A percentile compares a stretch with the other conserved stretches of the same genome.
Conservation (phyloP, 352 stramenopile genomes). For the Elongisporangium anandrum region DNA sequence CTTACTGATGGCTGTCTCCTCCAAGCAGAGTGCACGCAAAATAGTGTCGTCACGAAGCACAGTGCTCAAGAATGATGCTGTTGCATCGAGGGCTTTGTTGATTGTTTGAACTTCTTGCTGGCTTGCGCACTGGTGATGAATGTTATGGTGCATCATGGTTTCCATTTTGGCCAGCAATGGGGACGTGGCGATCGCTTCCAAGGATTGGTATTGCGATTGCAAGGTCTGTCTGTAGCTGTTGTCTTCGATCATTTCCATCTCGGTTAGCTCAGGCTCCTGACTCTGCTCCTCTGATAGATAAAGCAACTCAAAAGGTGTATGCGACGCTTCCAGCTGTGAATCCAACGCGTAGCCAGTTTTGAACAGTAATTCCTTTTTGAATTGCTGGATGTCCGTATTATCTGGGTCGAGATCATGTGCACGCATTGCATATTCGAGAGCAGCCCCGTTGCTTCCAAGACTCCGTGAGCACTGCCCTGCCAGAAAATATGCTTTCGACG, state of each 20-base stretch:
- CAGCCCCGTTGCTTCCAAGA: constrained; percentile 25
- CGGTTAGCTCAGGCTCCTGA: too few relatives aligned
- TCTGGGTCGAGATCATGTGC: constrained; percentile 13
- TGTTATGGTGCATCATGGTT: constrained; percentile 44
- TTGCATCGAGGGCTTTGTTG: too few relatives aligned
- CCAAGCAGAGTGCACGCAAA: too few relatives aligned
- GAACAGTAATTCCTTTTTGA: background rate
- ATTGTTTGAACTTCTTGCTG: background rate
- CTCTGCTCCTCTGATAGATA: constrained; percentile 14
- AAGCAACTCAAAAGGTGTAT: constrained; percentile 2
- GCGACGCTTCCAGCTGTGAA: background rate
- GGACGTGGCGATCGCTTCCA: constrained; percentile 22
- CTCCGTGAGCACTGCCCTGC: constrained; percentile 34
- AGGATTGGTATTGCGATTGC: constrained; percentile 12
- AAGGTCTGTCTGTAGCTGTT: too few relatives aligned
- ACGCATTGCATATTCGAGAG: constrained; percentile 17
- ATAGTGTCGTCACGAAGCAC: too few relatives aligned
- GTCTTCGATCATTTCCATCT: too few relatives aligned
- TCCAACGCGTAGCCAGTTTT: background rate
- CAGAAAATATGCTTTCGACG: constrained; percentile 18
- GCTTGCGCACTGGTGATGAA: constrained; percentile 49
- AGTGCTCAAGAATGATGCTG: too few relatives aligned
- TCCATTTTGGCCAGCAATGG: constrained; percentile 35
- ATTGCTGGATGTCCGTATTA: constrained; percentile 19
- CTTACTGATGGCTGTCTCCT: too few relatives aligned